These are phyloP conservation scores for Elaeis oleifera DNA, from an alignment of 202 grass and related monocot genomes.

Conservation along the genomic window DNA sequence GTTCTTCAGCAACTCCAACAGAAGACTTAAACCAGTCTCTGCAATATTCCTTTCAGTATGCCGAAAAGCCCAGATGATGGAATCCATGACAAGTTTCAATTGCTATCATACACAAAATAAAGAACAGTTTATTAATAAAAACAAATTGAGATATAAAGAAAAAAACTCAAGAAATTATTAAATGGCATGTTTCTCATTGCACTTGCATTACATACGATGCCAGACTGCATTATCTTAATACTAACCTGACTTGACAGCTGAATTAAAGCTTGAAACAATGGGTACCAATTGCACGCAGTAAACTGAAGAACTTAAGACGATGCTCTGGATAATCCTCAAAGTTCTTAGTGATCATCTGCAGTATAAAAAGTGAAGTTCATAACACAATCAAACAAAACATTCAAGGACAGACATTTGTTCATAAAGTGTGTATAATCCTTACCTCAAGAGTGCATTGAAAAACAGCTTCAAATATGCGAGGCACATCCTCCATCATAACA, in stretches of 20 bases:
- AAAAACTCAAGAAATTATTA: too few species aligned
- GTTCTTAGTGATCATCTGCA: conserved; percentile 97
- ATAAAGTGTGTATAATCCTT: conserved; percentile 9
- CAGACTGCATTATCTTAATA: not conserved
- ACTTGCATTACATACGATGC: too few species aligned
- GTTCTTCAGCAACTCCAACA: conserved; percentile 92
- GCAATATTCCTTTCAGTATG: conserved; percentile 99
- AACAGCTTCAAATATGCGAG: conserved; percentile 92
- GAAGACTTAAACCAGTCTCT: conserved; percentile 85
- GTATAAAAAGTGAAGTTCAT: conserved; percentile 11
- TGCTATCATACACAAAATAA: conserved; percentile 46
- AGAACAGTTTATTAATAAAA: not conserved
- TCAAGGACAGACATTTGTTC: not conserved
- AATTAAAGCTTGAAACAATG: conserved; percentile 97
- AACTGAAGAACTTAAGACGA: conserved; percentile 92
- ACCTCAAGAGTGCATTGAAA: conserved; percentile 99
- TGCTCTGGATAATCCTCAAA: conserved; percentile 99
- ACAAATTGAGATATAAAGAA: too few species aligned
- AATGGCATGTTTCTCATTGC: too few species aligned
- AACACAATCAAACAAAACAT: not conserved
- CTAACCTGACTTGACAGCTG: conserved; percentile 89
- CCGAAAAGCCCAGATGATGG: conserved; percentile 96
- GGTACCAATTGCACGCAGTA: conserved; percentile 89
- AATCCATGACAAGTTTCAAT: conserved; percentile 98
- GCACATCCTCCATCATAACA: conserved; percentile 89